These are phyloP conservation scores for Phytophthora rubi DNA, from an alignment of 352 stramenopile genomes.

Conservation along the genomic window DNA sequence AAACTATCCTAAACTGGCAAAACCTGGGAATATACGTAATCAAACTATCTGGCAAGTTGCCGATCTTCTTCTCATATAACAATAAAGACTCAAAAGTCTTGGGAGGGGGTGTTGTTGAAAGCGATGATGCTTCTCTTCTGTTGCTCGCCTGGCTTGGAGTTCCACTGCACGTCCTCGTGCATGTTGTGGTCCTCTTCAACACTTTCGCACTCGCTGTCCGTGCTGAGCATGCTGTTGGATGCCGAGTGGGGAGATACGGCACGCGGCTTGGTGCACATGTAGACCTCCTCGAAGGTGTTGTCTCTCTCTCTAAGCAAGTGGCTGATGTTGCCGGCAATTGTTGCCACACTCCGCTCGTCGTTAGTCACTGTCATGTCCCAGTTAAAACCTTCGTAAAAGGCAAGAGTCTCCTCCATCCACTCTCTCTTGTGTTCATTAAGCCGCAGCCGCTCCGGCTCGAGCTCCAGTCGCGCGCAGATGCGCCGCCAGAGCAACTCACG, in stretches of 20 bases:
- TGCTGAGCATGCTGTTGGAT: conserved; percentile 59
- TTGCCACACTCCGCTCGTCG: conserved; percentile 56
- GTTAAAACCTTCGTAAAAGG: conserved; percentile 79
- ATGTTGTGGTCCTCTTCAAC: conserved; percentile 37
- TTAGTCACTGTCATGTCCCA: conserved; percentile 85
- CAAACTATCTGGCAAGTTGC: background rate
- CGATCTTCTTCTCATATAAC: conserved; percentile 12
- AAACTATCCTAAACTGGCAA: conserved; percentile 27
- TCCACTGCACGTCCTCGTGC: conserved; percentile 18
- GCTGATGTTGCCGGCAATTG: conserved; percentile 66
- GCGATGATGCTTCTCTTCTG: conserved; percentile 64
- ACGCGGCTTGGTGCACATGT: conserved; percentile 57
- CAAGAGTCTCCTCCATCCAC: conserved; percentile 87
- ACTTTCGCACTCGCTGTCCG: conserved; percentile 80
- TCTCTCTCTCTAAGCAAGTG: conserved; percentile 53
- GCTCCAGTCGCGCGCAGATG: conserved; percentile 65
- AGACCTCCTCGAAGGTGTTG: conserved; percentile 70
- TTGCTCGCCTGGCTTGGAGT: background rate
- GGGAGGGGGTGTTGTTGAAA: conserved; percentile 59
- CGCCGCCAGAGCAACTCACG: conserved; percentile 78
- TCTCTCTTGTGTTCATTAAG: conserved; percentile 86
- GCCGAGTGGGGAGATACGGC: conserved; percentile 20
- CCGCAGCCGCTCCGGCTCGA: conserved; percentile 75
- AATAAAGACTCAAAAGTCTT: conserved; percentile 17
- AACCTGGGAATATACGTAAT: background rate